Evolutionary conservation across 2,329 filamentous ascomycete species (phyloP).

Genomic region (Leptographium flavum): DNA sequence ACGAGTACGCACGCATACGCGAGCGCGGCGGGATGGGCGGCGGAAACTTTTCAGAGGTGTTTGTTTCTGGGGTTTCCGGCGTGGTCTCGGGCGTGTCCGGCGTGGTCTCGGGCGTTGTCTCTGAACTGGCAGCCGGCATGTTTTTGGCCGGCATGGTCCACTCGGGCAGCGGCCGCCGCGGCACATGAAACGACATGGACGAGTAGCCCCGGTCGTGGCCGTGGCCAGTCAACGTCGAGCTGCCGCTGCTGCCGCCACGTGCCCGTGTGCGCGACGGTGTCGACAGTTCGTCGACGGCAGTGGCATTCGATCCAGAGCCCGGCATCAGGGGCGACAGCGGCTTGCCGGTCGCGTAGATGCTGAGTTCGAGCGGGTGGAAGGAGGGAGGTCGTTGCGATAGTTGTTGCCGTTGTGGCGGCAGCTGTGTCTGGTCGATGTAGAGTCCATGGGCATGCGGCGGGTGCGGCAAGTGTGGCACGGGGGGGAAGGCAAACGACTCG

Average conservation of each 20-base stretch:
- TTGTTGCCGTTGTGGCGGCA: not conserved
- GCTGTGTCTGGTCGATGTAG: not conserved
- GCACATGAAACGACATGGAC: constrained; percentile 41
- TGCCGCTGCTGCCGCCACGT: constrained; percentile 20
- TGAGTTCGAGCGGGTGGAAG: constrained; percentile 37
- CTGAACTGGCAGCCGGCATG: too few relatives aligned
- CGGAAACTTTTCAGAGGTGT: too few relatives aligned
- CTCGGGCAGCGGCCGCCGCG: constrained; percentile 24
- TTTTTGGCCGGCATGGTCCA: too few relatives aligned
- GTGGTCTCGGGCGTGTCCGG: constrained; percentile 13
- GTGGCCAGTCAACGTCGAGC: constrained; percentile 19
- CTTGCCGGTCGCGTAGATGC: constrained; percentile 32
- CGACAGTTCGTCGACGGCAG: constrained; percentile 9
- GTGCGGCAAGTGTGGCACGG: not conserved
- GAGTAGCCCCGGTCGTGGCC: constrained; percentile 32
- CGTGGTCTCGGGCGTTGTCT: too few relatives aligned
- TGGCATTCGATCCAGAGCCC: constrained; percentile 26
- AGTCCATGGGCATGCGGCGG: not conserved
- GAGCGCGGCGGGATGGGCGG: constrained; percentile 30
- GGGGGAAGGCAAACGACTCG: constrained; percentile 7
- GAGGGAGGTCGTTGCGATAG: not conserved
- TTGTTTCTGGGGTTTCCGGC: too few relatives aligned
- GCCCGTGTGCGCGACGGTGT: constrained; percentile 26
- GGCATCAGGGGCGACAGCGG: constrained; percentile 42
- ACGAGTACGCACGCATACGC: constrained; percentile 28